These are phyloP conservation scores for Alternaria panax DNA, from an alignment of 2,329 filamentous ascomycete genomes.

Conservation along the genomic window DNA sequence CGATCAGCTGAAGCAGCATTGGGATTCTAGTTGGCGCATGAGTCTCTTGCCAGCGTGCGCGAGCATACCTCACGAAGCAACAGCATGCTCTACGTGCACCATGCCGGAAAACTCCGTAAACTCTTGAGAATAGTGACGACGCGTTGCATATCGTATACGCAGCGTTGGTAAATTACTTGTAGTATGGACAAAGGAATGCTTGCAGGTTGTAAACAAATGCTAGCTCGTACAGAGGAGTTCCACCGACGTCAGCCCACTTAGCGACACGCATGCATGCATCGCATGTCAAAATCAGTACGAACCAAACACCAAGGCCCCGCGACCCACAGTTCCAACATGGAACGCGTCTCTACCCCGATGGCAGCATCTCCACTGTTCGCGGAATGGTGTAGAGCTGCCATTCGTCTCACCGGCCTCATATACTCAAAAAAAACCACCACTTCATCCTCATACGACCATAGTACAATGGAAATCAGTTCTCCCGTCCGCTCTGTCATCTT, in stretches of 20 bases:
- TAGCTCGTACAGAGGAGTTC: neutral
- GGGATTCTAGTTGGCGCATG: fast-evolving
- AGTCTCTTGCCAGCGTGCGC: neutral
- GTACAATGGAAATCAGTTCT: neutral
- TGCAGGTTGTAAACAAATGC: neutral
- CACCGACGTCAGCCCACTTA: neutral
- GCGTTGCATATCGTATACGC: neutral
- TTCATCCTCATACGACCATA: neutral
- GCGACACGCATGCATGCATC: neutral
- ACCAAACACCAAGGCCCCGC: neutral
- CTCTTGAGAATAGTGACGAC: neutral
- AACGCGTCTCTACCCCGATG: fast-evolving
- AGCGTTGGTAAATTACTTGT: neutral
- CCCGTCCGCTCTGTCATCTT: too few species aligned
- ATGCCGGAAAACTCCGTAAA: neutral
- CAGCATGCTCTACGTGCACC: neutral
- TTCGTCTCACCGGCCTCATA: fast-evolving
- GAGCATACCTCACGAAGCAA: neutral
- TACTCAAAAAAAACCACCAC: fast-evolving
- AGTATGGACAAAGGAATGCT: neutral
- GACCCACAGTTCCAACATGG: neutral
- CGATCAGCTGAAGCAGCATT: fast-evolving
- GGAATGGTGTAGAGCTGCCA: fast-evolving
- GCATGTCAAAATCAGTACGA: neutral
- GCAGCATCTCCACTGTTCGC: too few species aligned